These are phyloP conservation scores for Paramyrothecium sp. DNA, from an alignment of 2,329 filamentous ascomycete genomes.

Conservation along the genomic window DNA sequence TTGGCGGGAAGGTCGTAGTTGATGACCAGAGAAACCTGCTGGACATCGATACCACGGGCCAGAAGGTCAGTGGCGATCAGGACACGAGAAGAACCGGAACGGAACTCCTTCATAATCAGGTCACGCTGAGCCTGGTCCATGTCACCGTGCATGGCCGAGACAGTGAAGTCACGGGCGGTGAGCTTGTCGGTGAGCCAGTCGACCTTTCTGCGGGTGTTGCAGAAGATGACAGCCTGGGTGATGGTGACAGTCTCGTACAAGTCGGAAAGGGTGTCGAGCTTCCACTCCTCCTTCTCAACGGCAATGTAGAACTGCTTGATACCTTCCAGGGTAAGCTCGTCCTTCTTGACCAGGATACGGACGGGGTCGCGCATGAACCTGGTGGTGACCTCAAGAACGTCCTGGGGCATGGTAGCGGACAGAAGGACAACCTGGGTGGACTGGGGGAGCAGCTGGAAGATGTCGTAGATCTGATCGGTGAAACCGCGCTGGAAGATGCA, in stretches of 20 bases:
- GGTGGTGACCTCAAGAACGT: conserved; percentile 98
- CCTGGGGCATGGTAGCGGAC: conserved; percentile 97
- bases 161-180: conserved; percentile 96
- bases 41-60: conserved; percentile 99
- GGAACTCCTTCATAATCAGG: conserved; percentile 99
- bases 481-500: conserved; percentile 72
- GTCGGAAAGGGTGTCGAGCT: conserved; percentile 97
- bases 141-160: conserved; percentile 99
- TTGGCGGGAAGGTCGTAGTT: conserved; percentile 99
- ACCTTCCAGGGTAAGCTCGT: conserved; percentile 98
- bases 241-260: conserved; percentile 99
- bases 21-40: conserved; percentile 99
- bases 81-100: conserved; percentile 96
- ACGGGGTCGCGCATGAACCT: conserved; percentile 99
- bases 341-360: conserved; percentile 99
- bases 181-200: conserved; percentile 99
- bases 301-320: conserved; percentile 99
- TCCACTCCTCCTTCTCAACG: conserved; percentile 99
- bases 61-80: conserved; percentile 97
- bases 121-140: conserved; percentile 99
- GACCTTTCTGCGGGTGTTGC: conserved; percentile 99
- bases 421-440: conserved; percentile 98
- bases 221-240: conserved; percentile 99
- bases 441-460: conserved; percentile 98
- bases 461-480: conserved; percentile 99